These are phyloP conservation scores for Ziziphus jujuba DNA, from an alignment of 306 rosid species.

Conservation along the genomic window DNA sequence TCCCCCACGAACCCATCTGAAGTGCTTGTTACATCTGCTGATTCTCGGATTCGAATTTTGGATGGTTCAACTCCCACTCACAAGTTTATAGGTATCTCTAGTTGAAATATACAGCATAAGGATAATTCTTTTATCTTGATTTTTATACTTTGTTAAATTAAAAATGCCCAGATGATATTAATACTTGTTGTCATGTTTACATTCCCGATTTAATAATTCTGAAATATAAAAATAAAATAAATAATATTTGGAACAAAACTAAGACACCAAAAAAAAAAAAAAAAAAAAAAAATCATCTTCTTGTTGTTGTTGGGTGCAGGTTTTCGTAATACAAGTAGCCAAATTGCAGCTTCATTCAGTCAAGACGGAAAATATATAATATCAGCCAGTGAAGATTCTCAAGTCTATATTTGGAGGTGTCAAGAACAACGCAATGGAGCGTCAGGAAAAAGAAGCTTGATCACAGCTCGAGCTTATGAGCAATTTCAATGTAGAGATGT, in stretches of 20 bases:
- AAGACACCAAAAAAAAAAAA: too few relatives aligned
- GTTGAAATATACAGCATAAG: too few relatives aligned
- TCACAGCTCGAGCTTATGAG: conserved; percentile 43
- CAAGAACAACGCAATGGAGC: conserved; percentile 46
- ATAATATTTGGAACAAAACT: too few relatives aligned
- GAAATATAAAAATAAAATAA: too few relatives aligned
- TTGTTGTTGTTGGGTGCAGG: conserved; percentile 42
- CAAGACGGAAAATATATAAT: conserved; percentile 62
- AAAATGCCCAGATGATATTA: too few relatives aligned
- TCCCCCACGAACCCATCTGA: conserved; percentile 55
- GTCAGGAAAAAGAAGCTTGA: conserved; percentile 34
- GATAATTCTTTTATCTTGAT: too few relatives aligned
- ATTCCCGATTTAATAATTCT: too few relatives aligned
- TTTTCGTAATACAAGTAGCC: conserved; percentile 72
- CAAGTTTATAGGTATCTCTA: conserved; percentile 62
- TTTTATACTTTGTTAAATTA: too few relatives aligned
- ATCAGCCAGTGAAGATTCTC: conserved; percentile 87
- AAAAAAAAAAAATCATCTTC: too few relatives aligned
- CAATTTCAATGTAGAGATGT: conserved; percentile 81
- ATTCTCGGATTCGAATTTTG: conserved; percentile 68
- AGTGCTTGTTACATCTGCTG: conserved; percentile 80
- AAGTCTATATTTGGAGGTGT: conserved; percentile 70
- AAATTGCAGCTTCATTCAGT: conserved; percentile 72
- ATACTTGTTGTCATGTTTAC: too few relatives aligned
- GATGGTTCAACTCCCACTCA: conserved; percentile 62